These are phyloP conservation scores for Elsinoe necatrix DNA, from an alignment of 2,329 filamentous ascomycete genomes.

Conservation along the genomic window DNA sequence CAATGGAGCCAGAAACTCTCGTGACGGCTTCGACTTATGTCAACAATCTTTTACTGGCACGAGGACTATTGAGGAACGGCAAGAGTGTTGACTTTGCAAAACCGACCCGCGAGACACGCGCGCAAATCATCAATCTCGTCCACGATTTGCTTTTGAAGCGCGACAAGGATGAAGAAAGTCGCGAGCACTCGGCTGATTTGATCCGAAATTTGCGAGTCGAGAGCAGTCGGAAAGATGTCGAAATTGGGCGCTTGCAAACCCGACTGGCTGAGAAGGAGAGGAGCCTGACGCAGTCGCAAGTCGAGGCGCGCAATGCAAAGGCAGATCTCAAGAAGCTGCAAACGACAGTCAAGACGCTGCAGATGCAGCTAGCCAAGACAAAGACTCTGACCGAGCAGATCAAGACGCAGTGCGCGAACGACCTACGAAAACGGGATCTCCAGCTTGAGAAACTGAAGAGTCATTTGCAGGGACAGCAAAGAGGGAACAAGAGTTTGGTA, in stretches of 20 bases:
- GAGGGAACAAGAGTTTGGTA: slow-evolving; percentile 37
- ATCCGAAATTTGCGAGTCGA: slow-evolving; percentile 69
- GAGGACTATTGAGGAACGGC: slow-evolving; percentile 54
- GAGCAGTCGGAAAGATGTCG: slow-evolving; percentile 60
- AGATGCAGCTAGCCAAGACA: slow-evolving; percentile 73
- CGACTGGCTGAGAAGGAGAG: slow-evolving; percentile 50
- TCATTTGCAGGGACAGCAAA: slow-evolving; percentile 61
- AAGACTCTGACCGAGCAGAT: slow-evolving; percentile 76
- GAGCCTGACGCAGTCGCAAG: slow-evolving; percentile 65
- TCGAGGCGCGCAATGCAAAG: slow-evolving; percentile 62
- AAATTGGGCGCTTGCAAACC: slow-evolving; percentile 42
- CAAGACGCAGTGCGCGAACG: slow-evolving; percentile 77
- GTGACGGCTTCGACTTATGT: slow-evolving; percentile 55
- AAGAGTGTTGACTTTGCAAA: slow-evolving; percentile 72
- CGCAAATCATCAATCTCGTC: slow-evolving; percentile 80
- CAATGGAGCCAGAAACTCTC: slow-evolving; percentile 44
- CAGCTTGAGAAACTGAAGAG: slow-evolving; percentile 84
- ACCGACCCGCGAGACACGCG: slow-evolving; percentile 62
- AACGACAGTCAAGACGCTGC: slow-evolving; percentile 61
- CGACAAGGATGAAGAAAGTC: slow-evolving; percentile 87
- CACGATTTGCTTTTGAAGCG: slow-evolving; percentile 86
- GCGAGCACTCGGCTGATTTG: slow-evolving; percentile 71
- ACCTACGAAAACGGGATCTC: slow-evolving; percentile 80
- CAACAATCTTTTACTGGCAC: slow-evolving; percentile 57
- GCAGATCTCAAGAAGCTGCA: slow-evolving; percentile 78